Evolutionary conservation across 78 protist genomes (phyloP), one percentile per base, ranked within the genome.

Genomic region (Dictyostelium intermedium): DNA sequence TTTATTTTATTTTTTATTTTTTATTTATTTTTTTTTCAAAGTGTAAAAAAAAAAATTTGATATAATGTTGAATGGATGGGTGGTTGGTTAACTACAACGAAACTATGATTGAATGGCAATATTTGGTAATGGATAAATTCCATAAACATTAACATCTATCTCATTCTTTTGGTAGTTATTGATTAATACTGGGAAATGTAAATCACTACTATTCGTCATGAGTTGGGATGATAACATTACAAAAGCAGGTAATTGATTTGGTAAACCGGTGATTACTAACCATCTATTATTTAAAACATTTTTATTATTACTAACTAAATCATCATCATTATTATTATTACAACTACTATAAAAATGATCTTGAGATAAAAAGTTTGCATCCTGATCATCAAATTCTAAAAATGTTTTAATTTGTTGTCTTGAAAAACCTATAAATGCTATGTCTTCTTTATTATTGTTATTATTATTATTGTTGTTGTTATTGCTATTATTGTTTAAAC

Each of bases 351-450:
- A 11, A 27, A 25, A n/a, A 63, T 63, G 25, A 63, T 63, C 73
- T 63, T 63, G 73, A 9, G 73, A 63, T 70, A 32, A 70, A 70
- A 32, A 70, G 25, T 70, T 70, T 70, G 35, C 77, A 32, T 70
- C 77, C 32, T 27, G 77, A 70, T 70, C 77, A 6, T 70, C 77
- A 70, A 70, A 27, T 30, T 70, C 77, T 70, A 70, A 70, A 70
- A 70, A 70, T 30, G 77, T 30, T 70, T 70, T 25, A 70, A 70
- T 70, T 70, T 70, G 77, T 32, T 70, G 35, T 70, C 37, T 70
- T 70, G 77, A 32, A 30, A 70, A 70, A 70, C 77, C 77, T 30
- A 70, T 70, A 30, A 27, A 30, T 13, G 37, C 4, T 4, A 6
- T 30, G 14, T 70, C 25, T 32, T 27, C 11, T 10, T 27, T 23